A percentile compares a stretch with the other conserved stretches of the same genome.
These are phyloP conservation scores for Agaricus bisporus DNA, from an alignment of 768 basidiomycete genomes.

Conservation along the genomic window DNA sequence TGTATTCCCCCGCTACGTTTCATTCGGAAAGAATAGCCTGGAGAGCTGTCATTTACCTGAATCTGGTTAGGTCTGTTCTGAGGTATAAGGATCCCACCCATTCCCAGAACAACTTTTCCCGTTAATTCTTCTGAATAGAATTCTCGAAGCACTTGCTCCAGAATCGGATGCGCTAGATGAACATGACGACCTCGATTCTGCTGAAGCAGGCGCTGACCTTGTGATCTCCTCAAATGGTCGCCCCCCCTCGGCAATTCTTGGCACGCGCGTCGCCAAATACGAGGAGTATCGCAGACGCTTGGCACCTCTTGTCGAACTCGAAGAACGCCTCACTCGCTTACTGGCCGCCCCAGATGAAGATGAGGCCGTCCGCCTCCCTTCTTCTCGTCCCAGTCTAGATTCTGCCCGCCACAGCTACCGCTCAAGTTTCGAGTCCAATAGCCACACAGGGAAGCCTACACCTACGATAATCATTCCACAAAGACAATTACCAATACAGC, in stretches of 20 bases:
- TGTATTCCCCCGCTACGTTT: constrained; percentile 74
- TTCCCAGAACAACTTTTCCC: constrained; percentile 11
- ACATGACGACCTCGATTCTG: constrained; percentile 45
- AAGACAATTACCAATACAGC: constrained; percentile 20
- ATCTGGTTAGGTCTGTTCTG: constrained; percentile 76
- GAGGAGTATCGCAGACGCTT: constrained; percentile 57
- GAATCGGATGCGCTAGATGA: constrained; percentile 57
- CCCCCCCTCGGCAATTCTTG: constrained; percentile 44
- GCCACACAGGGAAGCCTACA: constrained; percentile 35
- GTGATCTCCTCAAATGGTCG: constrained; percentile 46
- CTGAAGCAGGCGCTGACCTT: constrained; percentile 41
- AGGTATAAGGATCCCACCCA: constrained; percentile 33
- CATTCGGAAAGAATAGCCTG: constrained; percentile 77
- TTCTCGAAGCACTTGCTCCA: constrained; percentile 67
- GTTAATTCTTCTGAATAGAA: constrained; percentile 34
- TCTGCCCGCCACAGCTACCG: constrained; percentile 18
- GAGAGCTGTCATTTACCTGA: constrained; percentile 85
- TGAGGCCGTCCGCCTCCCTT: constrained; percentile 53
- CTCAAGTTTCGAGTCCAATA: constrained; percentile 18
- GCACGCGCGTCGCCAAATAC: constrained; percentile 49
- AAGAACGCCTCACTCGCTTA: constrained; percentile 59
- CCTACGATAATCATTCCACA: constrained; percentile 45
- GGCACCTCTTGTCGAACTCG: constrained; percentile 64
- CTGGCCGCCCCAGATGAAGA: constrained; percentile 71
- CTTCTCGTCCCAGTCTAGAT: constrained; percentile 32